These are phyloP conservation scores for Artomyces pyxidatus DNA, from an alignment of 768 basidiomycete species.

Conservation along the genomic window DNA sequence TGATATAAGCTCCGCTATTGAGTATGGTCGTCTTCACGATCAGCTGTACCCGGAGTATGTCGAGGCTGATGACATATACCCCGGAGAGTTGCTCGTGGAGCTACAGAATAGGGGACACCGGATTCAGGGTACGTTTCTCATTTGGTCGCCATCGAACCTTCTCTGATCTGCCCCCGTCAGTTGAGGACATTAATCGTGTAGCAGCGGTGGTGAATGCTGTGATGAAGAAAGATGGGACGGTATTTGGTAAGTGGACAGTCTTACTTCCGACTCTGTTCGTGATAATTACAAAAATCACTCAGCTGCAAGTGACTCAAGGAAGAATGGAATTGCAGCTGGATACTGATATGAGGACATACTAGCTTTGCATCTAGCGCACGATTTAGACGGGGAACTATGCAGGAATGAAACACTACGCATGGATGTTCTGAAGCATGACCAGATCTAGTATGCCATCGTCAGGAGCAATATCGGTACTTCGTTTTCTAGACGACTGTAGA, in stretches of 20 bases:
- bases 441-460: too few species aligned
- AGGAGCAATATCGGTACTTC: too few species aligned
- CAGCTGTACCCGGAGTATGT: conserved; percentile 67
- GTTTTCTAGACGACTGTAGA: too few species aligned
- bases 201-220: conserved; percentile 73
- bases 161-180: conserved; percentile 22
- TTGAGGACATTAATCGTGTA: conserved; percentile 60
- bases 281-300: conserved; percentile 3
- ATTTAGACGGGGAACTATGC: too few species aligned
- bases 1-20: conserved; percentile 76
- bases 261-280: background rate
- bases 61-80: conserved; percentile 57
- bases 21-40: conserved; percentile 76
- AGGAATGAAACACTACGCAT: too few species aligned
- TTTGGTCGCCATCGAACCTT: background rate
- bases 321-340: conserved; percentile 86
- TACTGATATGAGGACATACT: too few species aligned
- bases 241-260: conserved; percentile 48
- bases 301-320: conserved; percentile 89
- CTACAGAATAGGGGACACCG: conserved; percentile 63
- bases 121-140: conserved; percentile 42
- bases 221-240: conserved; percentile 37
- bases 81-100: conserved; percentile 43
- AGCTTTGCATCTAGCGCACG: too few species aligned
- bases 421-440: too few species aligned